Evolutionary conservation across 352 stramenopile species (phyloP).

Genomic region (Thalassiosira ordinaria): DNA sequence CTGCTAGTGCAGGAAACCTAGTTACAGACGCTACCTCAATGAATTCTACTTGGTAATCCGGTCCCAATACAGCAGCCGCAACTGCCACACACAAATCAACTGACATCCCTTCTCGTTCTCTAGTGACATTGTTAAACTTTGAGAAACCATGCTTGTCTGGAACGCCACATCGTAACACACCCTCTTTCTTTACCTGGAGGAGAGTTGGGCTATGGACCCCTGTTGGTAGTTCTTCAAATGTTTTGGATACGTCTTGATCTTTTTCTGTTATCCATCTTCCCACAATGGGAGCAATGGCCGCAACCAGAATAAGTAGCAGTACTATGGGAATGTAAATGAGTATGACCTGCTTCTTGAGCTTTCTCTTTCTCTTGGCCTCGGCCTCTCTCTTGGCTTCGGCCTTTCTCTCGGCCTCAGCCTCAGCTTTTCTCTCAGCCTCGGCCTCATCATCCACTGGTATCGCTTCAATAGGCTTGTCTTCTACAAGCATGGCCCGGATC

Average conservation of each 20-base stretch:
- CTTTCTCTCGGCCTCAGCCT: too few relatives aligned
- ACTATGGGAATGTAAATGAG: not conserved
- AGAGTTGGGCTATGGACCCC: too few relatives aligned
- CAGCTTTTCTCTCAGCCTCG: too few relatives aligned
- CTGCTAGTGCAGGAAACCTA: conserved; percentile 1
- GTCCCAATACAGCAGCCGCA: conserved; percentile 1
- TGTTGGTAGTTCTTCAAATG: not conserved
- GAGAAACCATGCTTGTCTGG: not conserved
- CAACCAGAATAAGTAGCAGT: not conserved
- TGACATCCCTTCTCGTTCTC: conserved; percentile 4
- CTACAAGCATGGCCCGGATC: not conserved
- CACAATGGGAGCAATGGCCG: not conserved
- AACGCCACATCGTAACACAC: conserved; percentile 11
- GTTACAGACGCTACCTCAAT: not conserved
- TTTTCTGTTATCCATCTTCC: not conserved
- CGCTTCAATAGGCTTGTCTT: conserved; percentile 1
- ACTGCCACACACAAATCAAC: conserved; percentile 13
- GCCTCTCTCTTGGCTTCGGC: too few relatives aligned
- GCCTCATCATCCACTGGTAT: conserved; percentile 11
- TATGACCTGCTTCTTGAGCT: not conserved
- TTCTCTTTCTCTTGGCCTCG: not conserved
- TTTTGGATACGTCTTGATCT: not conserved
- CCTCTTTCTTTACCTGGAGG: conserved; percentile 2
- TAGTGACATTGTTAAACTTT: not conserved
- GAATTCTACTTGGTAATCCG: not conserved